Evolutionary conservation across 495 filamentous ascomycete species (phyloP).

Genomic region (Aspergillus bridgeri): DNA sequence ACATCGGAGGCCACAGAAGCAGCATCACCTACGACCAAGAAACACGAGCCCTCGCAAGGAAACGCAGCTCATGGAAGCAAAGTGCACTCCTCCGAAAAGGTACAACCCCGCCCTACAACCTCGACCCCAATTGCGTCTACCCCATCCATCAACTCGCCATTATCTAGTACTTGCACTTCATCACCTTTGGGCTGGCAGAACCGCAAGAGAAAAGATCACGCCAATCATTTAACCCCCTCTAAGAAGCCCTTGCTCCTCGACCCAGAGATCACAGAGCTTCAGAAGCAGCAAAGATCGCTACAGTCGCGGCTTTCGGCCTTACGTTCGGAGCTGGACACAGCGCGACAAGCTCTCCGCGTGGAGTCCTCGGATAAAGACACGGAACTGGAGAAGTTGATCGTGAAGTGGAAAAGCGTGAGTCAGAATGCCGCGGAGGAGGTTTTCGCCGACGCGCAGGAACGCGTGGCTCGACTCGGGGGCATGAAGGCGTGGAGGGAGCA

Average conservation of each 20-base stretch:
- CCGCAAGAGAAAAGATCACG: conserved; percentile 12
- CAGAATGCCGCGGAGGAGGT: conserved; percentile 53
- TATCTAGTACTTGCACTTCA: conserved; percentile 5
- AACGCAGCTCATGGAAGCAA: conserved; percentile 4
- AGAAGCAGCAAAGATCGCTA: conserved; percentile 23
- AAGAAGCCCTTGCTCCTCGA: conserved; percentile 15
- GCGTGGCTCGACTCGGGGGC: conserved; percentile 53
- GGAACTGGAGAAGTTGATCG: conserved; percentile 47
- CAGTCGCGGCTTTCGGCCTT: conserved; percentile 32
- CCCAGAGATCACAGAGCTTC: conserved; percentile 16
- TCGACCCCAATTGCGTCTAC: not conserved
- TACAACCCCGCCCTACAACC: not conserved
- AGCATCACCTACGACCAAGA: conserved; percentile 8
- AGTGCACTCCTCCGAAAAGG: not conserved
- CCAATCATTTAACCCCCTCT: conserved; percentile 6
- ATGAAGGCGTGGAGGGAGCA: conserved; percentile 51
- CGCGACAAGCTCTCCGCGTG: conserved; percentile 48
- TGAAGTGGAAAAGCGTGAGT: conserved; percentile 46
- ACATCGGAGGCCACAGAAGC: conserved; percentile 8
- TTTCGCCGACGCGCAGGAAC: conserved; percentile 39
- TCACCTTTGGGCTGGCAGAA: not conserved
- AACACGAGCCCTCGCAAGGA: conserved; percentile 9
- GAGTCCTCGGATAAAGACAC: conserved; percentile 41
- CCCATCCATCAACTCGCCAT: conserved; percentile 1
- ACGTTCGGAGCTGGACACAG: conserved; percentile 42